Evolutionary conservation across 805 yeast genomes (phyloP), one percentile per base, ranked within the genome.

Genomic region (Sugiyamaella mastotermitis): DNA sequence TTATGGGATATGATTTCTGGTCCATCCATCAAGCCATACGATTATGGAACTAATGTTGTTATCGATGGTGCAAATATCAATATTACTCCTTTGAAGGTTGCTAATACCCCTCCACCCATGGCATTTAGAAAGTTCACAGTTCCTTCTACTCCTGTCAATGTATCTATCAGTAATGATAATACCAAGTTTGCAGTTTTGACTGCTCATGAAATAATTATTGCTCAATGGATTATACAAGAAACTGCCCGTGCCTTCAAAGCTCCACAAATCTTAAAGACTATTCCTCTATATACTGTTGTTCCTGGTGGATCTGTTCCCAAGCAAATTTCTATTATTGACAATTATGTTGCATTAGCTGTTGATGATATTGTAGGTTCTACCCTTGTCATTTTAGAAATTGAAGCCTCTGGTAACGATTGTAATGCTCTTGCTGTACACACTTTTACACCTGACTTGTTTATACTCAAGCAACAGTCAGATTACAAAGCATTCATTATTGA

Each of bases 71-170:
- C 58, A 1, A 68, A 71, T 9, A 73, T 80, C 10, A 74, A 77
- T 48, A 62, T 87, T 16, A 90, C 98, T 0, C 97, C 97, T 0
- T 66, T 92, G 25, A 71, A 82, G 1, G 56, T 79, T 21, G 95
- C 95, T 1, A 86, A 80, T 55, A 90, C 86, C 8, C 99, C 99
- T 3, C 99, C 99, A 1, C 99, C 99, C 30, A 76, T 85, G 55
- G 72, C 84, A 17, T 80, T 71, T 54, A 71, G 94, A 41, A 83
- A 78, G 34, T 59, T 85, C 35, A 74, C 70, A 7, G 62, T 77
- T 9, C 67, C 66, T 6, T 66, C 64, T 1, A 74, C 74, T 40
- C 76, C 86, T 5, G 57, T 69, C 15, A 85, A 82, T 51, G 72
- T 75, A 30, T 82, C 94, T 0, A 73, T 78, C 3, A 74, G 80